These are phyloP conservation scores for Elaeagnus macrophylla DNA, from an alignment of 306 rosid species.

Conservation along the genomic window DNA sequence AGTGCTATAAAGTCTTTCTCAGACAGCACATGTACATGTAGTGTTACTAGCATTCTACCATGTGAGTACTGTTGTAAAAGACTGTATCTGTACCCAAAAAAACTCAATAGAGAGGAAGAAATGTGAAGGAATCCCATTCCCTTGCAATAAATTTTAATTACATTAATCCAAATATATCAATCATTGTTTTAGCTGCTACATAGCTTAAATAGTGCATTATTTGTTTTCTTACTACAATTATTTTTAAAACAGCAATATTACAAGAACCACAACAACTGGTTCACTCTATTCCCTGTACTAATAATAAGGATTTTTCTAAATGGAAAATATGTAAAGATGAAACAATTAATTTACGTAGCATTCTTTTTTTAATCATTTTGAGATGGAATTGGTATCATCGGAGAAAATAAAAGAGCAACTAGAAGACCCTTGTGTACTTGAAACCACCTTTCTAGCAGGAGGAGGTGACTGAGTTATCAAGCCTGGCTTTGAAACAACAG, in stretches of 20 bases:
- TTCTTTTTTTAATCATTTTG: neutral
- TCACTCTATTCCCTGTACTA: slow-evolving; percentile 19
- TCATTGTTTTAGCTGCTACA: slow-evolving; percentile 42
- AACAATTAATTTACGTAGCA: neutral
- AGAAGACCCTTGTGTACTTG: slow-evolving; percentile 46
- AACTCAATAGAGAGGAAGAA: slow-evolving; percentile 15
- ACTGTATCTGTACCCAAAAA: slow-evolving; percentile 23
- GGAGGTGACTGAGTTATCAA: slow-evolving; percentile 34
- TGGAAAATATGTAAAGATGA: neutral
- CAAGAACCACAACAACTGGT: slow-evolving; percentile 17
- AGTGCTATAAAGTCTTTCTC: slow-evolving; percentile 41
- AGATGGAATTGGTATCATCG: slow-evolving; percentile 37
- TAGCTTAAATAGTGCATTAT: slow-evolving; percentile 19
- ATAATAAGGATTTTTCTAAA: slow-evolving; percentile 13
- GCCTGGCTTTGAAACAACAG: slow-evolving; percentile 32
- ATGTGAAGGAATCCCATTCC: slow-evolving; percentile 29
- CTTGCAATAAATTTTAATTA: slow-evolving; percentile 30
- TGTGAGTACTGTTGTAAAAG: slow-evolving; percentile 44
- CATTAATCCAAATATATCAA: slow-evolving; percentile 34
- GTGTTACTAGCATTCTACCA: slow-evolving; percentile 35
- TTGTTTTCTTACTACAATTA: slow-evolving; percentile 3
- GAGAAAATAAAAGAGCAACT: slow-evolving; percentile 69
- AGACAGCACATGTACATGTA: slow-evolving; percentile 55
- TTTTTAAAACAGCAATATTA: slow-evolving; percentile 14
- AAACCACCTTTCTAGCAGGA: slow-evolving; percentile 37